Conservation (phyloP, 805 yeast species). For the Starmerella potacharoeniae region DNA sequence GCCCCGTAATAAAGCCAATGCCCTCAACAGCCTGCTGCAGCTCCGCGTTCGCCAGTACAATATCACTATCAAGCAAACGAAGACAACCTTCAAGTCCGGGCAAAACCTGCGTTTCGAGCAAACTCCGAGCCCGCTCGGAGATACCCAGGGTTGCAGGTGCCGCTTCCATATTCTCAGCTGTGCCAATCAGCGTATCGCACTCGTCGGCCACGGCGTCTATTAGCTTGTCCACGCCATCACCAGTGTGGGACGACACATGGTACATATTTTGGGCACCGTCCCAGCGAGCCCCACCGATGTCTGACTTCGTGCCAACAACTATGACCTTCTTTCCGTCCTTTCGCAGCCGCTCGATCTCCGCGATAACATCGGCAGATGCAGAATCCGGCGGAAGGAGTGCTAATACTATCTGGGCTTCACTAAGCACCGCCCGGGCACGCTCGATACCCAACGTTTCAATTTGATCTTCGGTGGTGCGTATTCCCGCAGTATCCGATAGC, state of each 20-base stretch:
- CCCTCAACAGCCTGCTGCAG: slow-evolving; percentile 67
- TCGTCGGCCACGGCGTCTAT: slow-evolving; percentile 32
- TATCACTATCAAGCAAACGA: slow-evolving; percentile 37
- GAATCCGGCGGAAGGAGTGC: slow-evolving; percentile 41
- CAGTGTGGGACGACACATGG: slow-evolving; percentile 50
- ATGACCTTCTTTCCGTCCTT: slow-evolving; percentile 22
- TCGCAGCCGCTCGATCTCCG: slow-evolving; percentile 15
- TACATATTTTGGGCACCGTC: background rate
- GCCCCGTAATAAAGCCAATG: slow-evolving; percentile 86
- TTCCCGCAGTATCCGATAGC: slow-evolving; percentile 89
- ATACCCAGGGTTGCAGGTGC: slow-evolving; percentile 35
- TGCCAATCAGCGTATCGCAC: slow-evolving; percentile 42
- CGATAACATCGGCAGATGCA: slow-evolving; percentile 6
- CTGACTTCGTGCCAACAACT: slow-evolving; percentile 29
- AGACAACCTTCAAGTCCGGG: slow-evolving; percentile 46
- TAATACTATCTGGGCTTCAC: slow-evolving; percentile 55
- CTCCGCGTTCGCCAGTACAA: slow-evolving; percentile 71
- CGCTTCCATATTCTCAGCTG: slow-evolving; percentile 21
- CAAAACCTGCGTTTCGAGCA: slow-evolving; percentile 63
- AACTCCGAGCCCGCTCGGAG: slow-evolving; percentile 65
- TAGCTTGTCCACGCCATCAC: slow-evolving; percentile 45
- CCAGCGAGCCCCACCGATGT: slow-evolving; percentile 12
- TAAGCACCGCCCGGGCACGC: slow-evolving; percentile 54
- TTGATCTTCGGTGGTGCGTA: slow-evolving; percentile 41
- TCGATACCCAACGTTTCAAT: slow-evolving; percentile 74